Evolutionary conservation across 2,329 filamentous ascomycete genomes (phyloP), one percentile per base, ranked within the genome.

Genomic region (Alternaria novae-zelandiae): DNA sequence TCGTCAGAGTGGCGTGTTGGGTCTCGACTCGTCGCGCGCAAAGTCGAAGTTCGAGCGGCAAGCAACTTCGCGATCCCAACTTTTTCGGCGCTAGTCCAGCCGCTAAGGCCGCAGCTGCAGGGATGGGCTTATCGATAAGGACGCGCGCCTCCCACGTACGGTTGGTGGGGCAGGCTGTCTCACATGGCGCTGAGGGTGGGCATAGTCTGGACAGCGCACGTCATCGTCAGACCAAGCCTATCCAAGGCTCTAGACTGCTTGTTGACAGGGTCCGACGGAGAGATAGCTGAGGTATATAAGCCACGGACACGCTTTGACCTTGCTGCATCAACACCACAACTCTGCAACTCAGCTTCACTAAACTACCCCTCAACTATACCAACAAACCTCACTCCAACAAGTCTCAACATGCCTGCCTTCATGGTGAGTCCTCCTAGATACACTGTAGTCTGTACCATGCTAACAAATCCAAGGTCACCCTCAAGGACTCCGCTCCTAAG

Each of bases 401-500:
- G 41, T 32, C 13, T 47, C 61, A 67, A 44, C 26, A 66, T 70
- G 68, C 57, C 68, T 60, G 63, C 67, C 53, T 69, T 63, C 63
- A 70, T 68, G 65, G 68, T 69, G 41, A 57, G 54, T 23, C 13
- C n/a, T 25, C 28, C 21, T 25, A 25, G 25, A 54, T 30, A 56
- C 41, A 10, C 44, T 43, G 25, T 30, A 44, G 53, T 6, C 43
- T 57, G 57, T 30, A 28, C 43, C 15, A 26, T 51, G 28, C 46
- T 61, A 30, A 62, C 15, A n/a, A n/a, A 2, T 6, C 21, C 20
- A 60, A 97, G 94, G 88, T 97, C 69, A 93, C 93, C 60, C 88
- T 92, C 81, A 95, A 96, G 82, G 84, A 89, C 44, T 87, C 89
- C 66, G 89, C 90, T 68, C 86, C 87, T 61, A 76, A 83, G 51